Evolutionary conservation across 441 rosid genomes (phyloP), one percentile per base, ranked within the genome.

Genomic region (Euphorbia schlechtendalii): DNA sequence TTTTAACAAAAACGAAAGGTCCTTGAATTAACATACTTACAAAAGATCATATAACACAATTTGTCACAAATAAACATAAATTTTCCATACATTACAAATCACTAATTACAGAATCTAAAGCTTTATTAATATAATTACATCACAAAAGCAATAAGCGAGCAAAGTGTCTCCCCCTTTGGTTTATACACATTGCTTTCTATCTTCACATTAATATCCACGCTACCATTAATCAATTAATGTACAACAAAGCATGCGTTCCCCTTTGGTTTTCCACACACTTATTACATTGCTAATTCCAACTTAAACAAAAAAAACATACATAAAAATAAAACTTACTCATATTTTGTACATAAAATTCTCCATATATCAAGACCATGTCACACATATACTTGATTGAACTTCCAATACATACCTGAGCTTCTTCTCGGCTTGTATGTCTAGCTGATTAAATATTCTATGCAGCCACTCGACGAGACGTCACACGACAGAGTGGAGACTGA

Each of bases 401-500:
- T 63, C 46, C 59, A 58, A 32, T 67, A 59, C 78, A 72, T 69
- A 61, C 76, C 83, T 67, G 65, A 62, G 72, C 78, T 32, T 51
- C 46, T 77, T 66, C 64, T 61, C 62, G 56, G 45, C 66, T 61
- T 70, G 76, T 30, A 40, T 12, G 7, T 12, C 2, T 40, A 8
- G 5, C 14, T 20, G 66, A 63, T 32, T 20, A 54, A 46, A 36
- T 27, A 51, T 20, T 58, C 78, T 76, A 85, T 22, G 79, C 8
- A 52, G 73, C 69, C 13, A 85, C 70, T 12, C 76, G 85, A 56
- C 86, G 86, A 59, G 84, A 59, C 60, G 74, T 75, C 54, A 83
- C 52, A 3, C 84, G 79, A 48, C 57, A 53, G 18, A 77, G 84
- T 0, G 95, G 88, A 66, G 91, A 85, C 30, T 83, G 84, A 63